Percentiles rank a stretch among this genome's conserved stretches.
Conservation (phyloP, 805 yeast species). For the Brettanomyces sp. region DNA sequence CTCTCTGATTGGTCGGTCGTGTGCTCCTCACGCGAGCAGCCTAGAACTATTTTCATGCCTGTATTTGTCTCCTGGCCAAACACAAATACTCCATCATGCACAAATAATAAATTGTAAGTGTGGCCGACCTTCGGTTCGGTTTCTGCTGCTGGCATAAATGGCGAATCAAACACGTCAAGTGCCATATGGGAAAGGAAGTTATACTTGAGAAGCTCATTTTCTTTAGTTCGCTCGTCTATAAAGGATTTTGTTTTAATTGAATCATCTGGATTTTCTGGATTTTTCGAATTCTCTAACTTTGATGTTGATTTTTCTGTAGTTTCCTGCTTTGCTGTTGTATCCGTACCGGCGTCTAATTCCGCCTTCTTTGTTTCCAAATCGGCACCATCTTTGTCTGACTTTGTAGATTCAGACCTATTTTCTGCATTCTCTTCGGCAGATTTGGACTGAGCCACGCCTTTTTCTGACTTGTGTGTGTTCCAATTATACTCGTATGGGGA, state of each 20-base stretch:
- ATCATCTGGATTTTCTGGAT: not conserved
- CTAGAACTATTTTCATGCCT: conserved; percentile 58
- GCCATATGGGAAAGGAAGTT: conserved; percentile 73
- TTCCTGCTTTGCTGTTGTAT: no score
- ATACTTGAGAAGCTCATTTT: conserved; percentile 44
- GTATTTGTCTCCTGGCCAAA: conserved; percentile 64
- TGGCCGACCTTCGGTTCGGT: conserved; percentile 8
- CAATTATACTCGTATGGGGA: conserved; percentile 19
- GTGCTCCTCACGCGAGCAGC: conserved; percentile 31
- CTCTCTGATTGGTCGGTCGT: conserved; percentile 11
- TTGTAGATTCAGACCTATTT: conserved; percentile 5
- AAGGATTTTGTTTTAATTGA: conserved; percentile 2
- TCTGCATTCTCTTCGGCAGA: conserved; percentile 2
- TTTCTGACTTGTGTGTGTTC: not conserved
- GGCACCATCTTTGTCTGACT: conserved; percentile 8
- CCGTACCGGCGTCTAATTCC: no score
- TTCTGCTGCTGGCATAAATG: conserved; percentile 28
- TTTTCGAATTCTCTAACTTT: no score
- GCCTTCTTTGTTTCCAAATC: no score
- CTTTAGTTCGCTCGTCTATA: conserved; percentile 22
- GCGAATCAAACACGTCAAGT: conserved; percentile 54
- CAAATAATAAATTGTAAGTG: conserved; percentile 39
- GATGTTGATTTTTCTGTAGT: no score
- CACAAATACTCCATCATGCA: conserved; percentile 58
- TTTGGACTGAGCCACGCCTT: no score